A percentile compares a stretch with the other conserved stretches of the same genome.
Evolutionary conservation across 2,329 filamentous ascomycete species (phyloP).

Genomic region (Aspergillus hiratsukae): DNA sequence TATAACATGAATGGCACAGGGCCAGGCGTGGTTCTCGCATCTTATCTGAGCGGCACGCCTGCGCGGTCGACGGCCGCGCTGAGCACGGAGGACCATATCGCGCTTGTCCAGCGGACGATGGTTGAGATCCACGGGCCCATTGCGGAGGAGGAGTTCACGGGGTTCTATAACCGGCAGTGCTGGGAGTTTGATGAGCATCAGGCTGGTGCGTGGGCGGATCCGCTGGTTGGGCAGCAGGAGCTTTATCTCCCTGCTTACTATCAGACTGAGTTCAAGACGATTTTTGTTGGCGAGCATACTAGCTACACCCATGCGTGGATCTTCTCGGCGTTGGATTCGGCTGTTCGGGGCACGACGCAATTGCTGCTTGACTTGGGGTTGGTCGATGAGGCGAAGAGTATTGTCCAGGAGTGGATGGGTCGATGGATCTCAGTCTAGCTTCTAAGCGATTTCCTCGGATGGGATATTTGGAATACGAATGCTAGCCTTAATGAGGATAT

Average conservation of each 20-base stretch:
- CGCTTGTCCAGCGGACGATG: slow-evolving; percentile 61
- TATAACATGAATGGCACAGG: slow-evolving; percentile 34
- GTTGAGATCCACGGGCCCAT: slow-evolving; percentile 61
- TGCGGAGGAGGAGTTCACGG: slow-evolving; percentile 59
- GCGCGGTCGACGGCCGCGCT: slow-evolving; percentile 24
- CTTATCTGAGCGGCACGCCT: slow-evolving; percentile 25
- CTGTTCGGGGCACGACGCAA: slow-evolving; percentile 61
- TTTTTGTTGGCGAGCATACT: slow-evolving; percentile 67
- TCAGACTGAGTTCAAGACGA: slow-evolving; percentile 63
- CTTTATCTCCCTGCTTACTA: slow-evolving; percentile 70
- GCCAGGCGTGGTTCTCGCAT: slow-evolving; percentile 43
- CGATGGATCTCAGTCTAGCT: slow-evolving; percentile 54
- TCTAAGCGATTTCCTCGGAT: too few relatives aligned
- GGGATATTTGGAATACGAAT: too few relatives aligned
- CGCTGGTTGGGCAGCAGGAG: slow-evolving; percentile 61
- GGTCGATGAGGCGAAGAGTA: slow-evolving; percentile 64
- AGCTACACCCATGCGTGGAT: slow-evolving; percentile 62
- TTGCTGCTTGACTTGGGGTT: slow-evolving; percentile 59
- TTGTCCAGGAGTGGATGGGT: slow-evolving; percentile 64
- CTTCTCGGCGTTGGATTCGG: slow-evolving; percentile 60
- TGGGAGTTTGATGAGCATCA: slow-evolving; percentile 61
- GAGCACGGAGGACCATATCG: slow-evolving; percentile 48
- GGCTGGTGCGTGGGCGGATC: slow-evolving; percentile 59
- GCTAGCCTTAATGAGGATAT: too few relatives aligned
- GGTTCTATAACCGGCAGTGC: slow-evolving; percentile 60